Conservation (phyloP, 805 yeast genomes). For the Kodamaea jinghongensis region DNA sequence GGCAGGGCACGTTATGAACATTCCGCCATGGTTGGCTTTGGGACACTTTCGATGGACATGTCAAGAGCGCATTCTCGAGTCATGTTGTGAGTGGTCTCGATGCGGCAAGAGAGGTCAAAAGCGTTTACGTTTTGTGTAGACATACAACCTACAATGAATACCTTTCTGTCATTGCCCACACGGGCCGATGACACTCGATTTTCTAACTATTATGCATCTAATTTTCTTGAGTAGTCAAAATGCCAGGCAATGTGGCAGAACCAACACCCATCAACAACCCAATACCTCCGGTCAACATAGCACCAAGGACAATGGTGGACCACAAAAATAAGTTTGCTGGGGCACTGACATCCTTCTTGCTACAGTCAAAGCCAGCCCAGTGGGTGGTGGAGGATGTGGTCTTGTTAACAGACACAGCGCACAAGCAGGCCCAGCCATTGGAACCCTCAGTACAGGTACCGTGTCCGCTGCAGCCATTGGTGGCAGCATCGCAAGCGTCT, state of each 20-base stretch:
- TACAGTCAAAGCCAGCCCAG: conserved; percentile 61
- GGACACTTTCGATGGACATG: no score
- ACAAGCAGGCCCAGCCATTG: conserved; percentile 47
- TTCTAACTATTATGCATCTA: conserved; percentile 30
- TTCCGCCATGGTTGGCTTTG: no score
- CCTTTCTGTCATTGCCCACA: no score
- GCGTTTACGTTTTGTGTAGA: no score
- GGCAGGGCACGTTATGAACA: no score
- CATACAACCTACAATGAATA: no score
- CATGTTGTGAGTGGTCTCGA: no score
- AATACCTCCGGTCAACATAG: conserved; percentile 50
- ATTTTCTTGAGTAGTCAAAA: conserved; percentile 57
- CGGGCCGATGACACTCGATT: no score
- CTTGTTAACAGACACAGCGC: conserved; percentile 44
- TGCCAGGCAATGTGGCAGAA: conserved; percentile 64
- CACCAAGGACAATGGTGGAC: conserved; percentile 51
- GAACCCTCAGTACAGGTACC: conserved; percentile 45
- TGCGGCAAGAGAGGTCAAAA: no score
- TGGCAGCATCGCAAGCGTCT: conserved; percentile 45
- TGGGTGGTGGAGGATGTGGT: conserved; percentile 44
- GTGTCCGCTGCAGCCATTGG: conserved; percentile 52
- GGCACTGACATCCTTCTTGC: conserved; percentile 63
- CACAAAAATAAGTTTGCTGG: conserved; percentile 69
- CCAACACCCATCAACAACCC: conserved; percentile 55
- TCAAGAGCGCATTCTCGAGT: no score